Base-by-base conservation (phyloP, 2,329 filamentous ascomycete genomes). In the Malbranchea zuffiana region DNA sequence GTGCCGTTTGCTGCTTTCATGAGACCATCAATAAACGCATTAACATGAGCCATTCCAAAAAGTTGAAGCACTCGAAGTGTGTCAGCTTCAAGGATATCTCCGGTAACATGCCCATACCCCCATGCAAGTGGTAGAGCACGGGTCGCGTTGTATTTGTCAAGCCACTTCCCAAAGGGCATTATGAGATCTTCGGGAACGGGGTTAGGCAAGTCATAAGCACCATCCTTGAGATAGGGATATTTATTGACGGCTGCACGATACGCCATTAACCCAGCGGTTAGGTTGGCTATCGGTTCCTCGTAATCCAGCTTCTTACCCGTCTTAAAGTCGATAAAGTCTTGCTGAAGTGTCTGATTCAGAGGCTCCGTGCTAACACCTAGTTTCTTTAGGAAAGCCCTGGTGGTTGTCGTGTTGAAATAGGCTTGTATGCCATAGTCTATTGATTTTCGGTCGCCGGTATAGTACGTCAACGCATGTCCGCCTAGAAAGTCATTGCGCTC, bases 361-460 rank as follows among this genome's bases (percentile, higher is more conserved):
- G 37, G 27, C 16, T 26, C 32, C 19, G 30, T 24, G 2, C 44
- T 23, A 10, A 55, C 44, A 7, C 48, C 32, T 31, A 55, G 45
- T 17, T 47, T 44, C 6, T 32, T 36, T 26, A 59, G 52, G 36
- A 49, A 55, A 3, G 50, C 26, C 2, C 26, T 32, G 3, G 42
- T 39, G 8, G 47, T 42, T 4, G 43, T 34, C 5, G 40, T 47
- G 31, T 54, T 46, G 27, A 46, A 42, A 28, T 44, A 55, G 10
- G 42, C 40, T n/a, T 45, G 37, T 3, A 57, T 53, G 6, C 56
- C 54, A 26, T 50, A 51, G 35, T 56, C 52, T n/a, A 57, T 40
- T 3, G 46, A 47, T 28, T 54, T 47, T 10, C 31, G 38, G 32
- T 49, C 24, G 15, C 32, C 33, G 28, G 31, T 35, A 20, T 39